Conservation (phyloP, 495 filamentous ascomycete species). For the Umbilicaria muhlenbergii region DNA sequence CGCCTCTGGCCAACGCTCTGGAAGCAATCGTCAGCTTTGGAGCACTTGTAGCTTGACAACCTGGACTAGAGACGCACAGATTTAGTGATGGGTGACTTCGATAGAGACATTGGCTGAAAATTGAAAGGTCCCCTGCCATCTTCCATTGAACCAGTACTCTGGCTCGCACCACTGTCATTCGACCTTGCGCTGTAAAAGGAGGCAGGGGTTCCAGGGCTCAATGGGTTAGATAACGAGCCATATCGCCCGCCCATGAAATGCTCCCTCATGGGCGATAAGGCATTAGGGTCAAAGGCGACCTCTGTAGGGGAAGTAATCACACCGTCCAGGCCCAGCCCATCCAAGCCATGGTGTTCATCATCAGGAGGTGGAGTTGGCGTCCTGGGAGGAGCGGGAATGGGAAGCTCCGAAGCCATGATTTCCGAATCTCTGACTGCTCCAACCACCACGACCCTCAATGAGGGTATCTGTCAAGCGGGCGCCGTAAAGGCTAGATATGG, state of each 20-base stretch:
- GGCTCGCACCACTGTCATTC: slow-evolving; percentile 21
- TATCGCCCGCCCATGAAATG: slow-evolving; percentile 27
- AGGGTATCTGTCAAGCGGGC: too few relatives aligned
- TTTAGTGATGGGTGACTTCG: slow-evolving; percentile 59
- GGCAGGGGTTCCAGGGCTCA: slow-evolving; percentile 24
- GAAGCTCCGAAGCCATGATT: slow-evolving; percentile 41
- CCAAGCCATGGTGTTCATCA: slow-evolving; percentile 20
- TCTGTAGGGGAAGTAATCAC: slow-evolving; percentile 20
- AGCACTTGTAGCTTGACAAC: background rate
- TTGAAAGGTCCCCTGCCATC: slow-evolving; percentile 59
- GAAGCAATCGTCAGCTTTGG: slow-evolving; percentile 3
- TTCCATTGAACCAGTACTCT: slow-evolving; percentile 25
- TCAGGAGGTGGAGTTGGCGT: slow-evolving; percentile 56
- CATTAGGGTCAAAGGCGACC: slow-evolving; percentile 37
- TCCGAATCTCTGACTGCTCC: background rate
- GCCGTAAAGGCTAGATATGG: too few relatives aligned
- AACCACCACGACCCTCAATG: too few relatives aligned
- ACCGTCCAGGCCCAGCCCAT: slow-evolving; percentile 21
- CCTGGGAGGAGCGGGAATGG: slow-evolving; percentile 47
- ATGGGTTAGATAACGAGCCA: slow-evolving; percentile 16
- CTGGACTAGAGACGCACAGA: slow-evolving; percentile 39
- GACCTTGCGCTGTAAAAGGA: slow-evolving; percentile 27
- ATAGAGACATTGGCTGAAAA: slow-evolving; percentile 73
- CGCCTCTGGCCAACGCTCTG: slow-evolving; percentile 78
- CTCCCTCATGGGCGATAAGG: slow-evolving; percentile 47